Evolutionary conservation across 345 rosid genomes (phyloP), one percentile per base, ranked within the genome.

Genomic region (Lenwebbia sp.): DNA sequence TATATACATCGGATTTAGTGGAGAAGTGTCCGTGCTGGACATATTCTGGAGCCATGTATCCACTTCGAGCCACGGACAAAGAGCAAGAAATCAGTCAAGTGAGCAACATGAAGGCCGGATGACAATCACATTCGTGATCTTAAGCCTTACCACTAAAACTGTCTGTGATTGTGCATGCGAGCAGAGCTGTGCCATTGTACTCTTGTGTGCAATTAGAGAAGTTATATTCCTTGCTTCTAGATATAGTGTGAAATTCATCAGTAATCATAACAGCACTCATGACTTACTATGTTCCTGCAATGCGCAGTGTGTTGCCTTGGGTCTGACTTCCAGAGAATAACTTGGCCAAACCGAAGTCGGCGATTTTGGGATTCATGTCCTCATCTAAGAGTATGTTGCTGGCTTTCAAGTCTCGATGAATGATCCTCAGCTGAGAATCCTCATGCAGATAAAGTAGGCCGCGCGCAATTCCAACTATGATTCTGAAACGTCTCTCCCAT

Each of bases 31-130:
- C 92, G 0, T 82, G 86, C 78, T n/a, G 89, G 19, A 83, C 76
- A 54, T 91, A 92, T 87, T 92, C 94, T 5, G 91, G 93, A 83
- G 92, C 93, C 93, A 92, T 93, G 83, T 91, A 92, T 2, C 95
- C 93, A 49, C 93, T 92, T 65, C 87, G 74, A 33, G 50, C 65
- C 83, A 84, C 28, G 28, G 82, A 65, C 2, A 83, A 60, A 47
- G 23, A 70, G 21, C 50, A 19, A 41, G 53, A 37, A 23, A 4
- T 25, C 14, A 25, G 37, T 84, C 53, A 13, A 40, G 11, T 0
- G n/a, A 84, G 50, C 50, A 11, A 56, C 1, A 4, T 33, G 11
- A 55, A 28, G 70, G 41, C 17, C 3, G 65, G 2, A 54, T 25
- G 19, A 33, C 11, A 40, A 4, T 33, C 41, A 13, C 65, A 13